A percentile compares a stretch with the other conserved stretches of the same genome.
phyloP scores from a whole-genome alignment of 2,329 filamentous ascomycete species.

The Ceratocystis variospora region DNA sequence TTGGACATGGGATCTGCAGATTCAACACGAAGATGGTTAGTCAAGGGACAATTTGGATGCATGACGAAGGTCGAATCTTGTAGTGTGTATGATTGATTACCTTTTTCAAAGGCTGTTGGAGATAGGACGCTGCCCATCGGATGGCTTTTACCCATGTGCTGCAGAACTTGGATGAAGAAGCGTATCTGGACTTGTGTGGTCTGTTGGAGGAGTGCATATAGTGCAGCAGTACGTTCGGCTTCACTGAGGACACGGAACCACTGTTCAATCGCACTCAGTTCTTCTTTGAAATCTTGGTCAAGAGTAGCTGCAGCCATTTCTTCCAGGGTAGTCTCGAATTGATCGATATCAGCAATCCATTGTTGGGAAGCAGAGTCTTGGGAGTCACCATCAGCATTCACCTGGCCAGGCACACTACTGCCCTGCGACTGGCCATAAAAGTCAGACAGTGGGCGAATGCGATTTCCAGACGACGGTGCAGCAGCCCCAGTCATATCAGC shows the following conservation, averaged over 20 bases:
- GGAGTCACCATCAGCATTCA: slow-evolving; percentile 59
- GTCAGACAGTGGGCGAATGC: slow-evolving; percentile 88
- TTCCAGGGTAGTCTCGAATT: slow-evolving; percentile 96
- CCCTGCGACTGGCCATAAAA: slow-evolving; percentile 66
- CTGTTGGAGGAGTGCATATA: slow-evolving; percentile 93
- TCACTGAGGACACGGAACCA: slow-evolving; percentile 98
- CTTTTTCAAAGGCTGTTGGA: slow-evolving; percentile 92
- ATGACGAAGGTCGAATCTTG: neutral
- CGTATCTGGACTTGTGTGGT: slow-evolving; percentile 97
- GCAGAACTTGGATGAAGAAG: slow-evolving; percentile 96
- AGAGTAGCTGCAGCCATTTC: slow-evolving; percentile 98
- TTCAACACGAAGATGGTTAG: slow-evolving; percentile 18
- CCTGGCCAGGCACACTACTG: slow-evolving; percentile 43
- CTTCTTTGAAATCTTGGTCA: slow-evolving; percentile 98
- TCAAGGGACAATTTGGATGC: neutral
- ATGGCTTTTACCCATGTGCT: slow-evolving; percentile 98
- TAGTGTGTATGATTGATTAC: slow-evolving; percentile 33
- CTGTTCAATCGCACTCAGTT: slow-evolving; percentile 96
- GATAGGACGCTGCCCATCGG: slow-evolving; percentile 93
- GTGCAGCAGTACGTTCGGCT: slow-evolving; percentile 83
- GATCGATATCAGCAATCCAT: slow-evolving; percentile 98
- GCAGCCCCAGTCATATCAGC: slow-evolving; percentile 85
- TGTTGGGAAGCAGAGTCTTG: slow-evolving; percentile 92
- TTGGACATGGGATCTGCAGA: slow-evolving; percentile 84
- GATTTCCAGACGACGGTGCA: slow-evolving; percentile 51